A percentile compares a stretch with the other conserved stretches of the same genome.
Conservation (phyloP, 2,329 filamentous ascomycete genomes). For the Xylaria sp. region DNA sequence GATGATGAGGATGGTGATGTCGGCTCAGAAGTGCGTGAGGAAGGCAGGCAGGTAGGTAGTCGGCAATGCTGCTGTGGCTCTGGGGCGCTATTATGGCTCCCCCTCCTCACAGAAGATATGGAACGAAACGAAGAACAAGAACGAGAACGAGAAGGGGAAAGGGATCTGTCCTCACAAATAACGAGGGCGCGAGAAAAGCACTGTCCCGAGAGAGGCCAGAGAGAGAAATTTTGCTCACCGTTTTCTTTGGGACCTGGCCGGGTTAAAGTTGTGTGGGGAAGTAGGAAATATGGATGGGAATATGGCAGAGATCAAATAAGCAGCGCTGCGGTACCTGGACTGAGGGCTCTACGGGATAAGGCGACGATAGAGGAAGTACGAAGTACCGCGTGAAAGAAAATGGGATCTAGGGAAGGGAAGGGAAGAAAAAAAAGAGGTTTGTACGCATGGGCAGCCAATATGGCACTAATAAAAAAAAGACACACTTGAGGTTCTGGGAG, state of each 20-base stretch:
- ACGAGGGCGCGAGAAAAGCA: not conserved
- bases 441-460: not conserved
- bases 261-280: constrained; percentile 9
- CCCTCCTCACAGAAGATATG: not conserved
- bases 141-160: not conserved
- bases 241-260: constrained; percentile 1
- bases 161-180: not conserved
- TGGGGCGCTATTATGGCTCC: not conserved
- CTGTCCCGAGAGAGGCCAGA: constrained; percentile 3
- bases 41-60: not conserved
- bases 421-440: not conserved
- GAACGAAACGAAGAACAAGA: not conserved
- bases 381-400: not conserved
- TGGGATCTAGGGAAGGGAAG: not conserved
- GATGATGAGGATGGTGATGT: not conserved
- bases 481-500: not conserved
- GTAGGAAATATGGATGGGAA: not conserved
- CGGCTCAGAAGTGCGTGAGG: not conserved
- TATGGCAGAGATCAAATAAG: constrained; percentile 1
- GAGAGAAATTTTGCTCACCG: constrained; percentile 14
- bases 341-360: no score
- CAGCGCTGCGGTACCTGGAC: not conserved
- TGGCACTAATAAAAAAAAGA: not conserved
- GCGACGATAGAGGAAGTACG: not conserved
- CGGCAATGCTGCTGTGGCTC: not conserved